Percentiles rank a stretch among this genome's conserved stretches.
phyloP scores from a whole-genome alignment of 176 grass and related monocot species.

The Phoenix roebelenii region DNA sequence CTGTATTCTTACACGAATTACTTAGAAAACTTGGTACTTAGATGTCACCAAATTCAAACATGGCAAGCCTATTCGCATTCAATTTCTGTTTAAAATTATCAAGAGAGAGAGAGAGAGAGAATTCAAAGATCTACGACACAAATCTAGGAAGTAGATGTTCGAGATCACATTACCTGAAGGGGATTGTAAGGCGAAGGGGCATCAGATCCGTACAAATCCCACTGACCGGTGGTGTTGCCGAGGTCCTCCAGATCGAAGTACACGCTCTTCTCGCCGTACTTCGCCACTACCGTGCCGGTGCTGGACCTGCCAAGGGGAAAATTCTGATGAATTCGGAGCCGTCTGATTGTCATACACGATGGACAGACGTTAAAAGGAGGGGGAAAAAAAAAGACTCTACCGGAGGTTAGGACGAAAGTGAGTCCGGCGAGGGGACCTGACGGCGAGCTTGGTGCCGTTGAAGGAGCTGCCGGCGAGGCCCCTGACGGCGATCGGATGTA shows the following conservation, averaged over 20 bases:
- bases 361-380: background rate
- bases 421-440: constrained; percentile 33
- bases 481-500: constrained; percentile 57
- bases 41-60: too few relatives aligned
- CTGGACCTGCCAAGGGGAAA: constrained; percentile 7
- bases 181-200: constrained; percentile 88
- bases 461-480: constrained; percentile 85
- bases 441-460: constrained; percentile 51
- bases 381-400: constrained; percentile 6
- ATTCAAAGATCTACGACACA: too few relatives aligned
- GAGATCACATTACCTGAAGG: constrained; percentile 35
- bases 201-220: constrained; percentile 93
- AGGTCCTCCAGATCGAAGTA: constrained; percentile 98
- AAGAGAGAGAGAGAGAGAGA: too few relatives aligned
- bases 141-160: too few relatives aligned
- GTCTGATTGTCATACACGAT: background rate
- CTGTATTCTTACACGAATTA: too few relatives aligned
- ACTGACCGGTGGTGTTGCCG: constrained; percentile 88
- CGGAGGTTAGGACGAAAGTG: constrained; percentile 33
- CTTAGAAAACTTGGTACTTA: too few relatives aligned
- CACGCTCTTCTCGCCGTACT: constrained; percentile 97
- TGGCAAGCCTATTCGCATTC: too few relatives aligned
- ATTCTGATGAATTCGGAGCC: background rate
- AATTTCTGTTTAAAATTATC: too few relatives aligned
- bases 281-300: constrained; percentile 50